Base-by-base conservation (phyloP, 805 yeast species). In the Wickerhamiella spandovensis region DNA sequence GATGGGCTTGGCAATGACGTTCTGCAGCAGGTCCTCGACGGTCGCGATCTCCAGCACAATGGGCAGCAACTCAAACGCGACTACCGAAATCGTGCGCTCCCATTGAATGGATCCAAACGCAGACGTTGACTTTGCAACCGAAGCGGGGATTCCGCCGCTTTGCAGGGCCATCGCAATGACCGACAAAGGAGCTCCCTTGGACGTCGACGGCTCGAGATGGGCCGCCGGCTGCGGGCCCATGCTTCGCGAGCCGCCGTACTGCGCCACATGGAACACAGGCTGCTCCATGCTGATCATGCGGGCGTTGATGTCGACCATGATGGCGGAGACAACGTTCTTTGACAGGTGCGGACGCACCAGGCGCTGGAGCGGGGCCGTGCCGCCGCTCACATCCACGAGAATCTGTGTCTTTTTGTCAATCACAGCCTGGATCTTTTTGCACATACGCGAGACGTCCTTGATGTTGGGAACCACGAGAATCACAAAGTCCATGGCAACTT, bases 1-100 rank as follows among this genome's bases (percentile, higher is more conserved):
- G 53, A 89, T 71, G 9, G 96, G 97, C 63, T 85, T 85, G 25
- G 94, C 90, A 53, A 88, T 71, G 44, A 87, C 82, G 63, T 84
- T 86, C 38, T 72, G 68, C 32, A 73, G 68, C 48, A 89, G 70
- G 48, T 73, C 66, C 37, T 66, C 68, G 1, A 94, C 87, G 55
- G 68, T 72, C 4, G 82, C 78, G 51, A 77, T 75, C 65, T 87
- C 95, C 59, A 89, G 79, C 10, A 85, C 60, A 22, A 88, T 73
- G 32, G 86, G 70, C 43, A 88, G 68, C 5, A 95, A 87, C 63
- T 82, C 84, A 61, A 88, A 78, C 21, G 88, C 81, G 42, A 87
- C 77, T 50, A 78, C 74, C 8, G 95, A 86, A 49, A 87, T 72
- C 1, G 94, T 89, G 51, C 84, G 72, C 62, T 82, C 80, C 95